Evolutionary conservation across 495 filamentous ascomycete species (phyloP).

Genomic region (Lepidopterella palustris): DNA sequence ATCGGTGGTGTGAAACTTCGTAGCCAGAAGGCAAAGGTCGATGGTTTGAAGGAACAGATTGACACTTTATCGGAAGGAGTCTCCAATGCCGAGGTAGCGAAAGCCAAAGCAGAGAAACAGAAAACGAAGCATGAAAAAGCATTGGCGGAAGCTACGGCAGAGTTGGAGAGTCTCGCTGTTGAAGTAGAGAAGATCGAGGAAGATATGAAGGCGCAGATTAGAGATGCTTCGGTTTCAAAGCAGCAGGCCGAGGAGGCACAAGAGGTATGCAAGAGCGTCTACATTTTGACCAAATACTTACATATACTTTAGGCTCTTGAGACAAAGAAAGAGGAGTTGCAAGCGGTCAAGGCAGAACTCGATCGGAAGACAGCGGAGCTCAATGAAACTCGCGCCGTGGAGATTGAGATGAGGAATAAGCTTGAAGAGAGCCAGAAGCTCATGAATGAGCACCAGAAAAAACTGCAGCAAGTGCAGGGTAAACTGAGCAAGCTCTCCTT

Average conservation of each 20-base stretch:
- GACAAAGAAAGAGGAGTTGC: constrained; percentile 72
- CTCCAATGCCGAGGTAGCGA: constrained; percentile 75
- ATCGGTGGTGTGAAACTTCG: constrained; percentile 88
- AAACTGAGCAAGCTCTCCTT: constrained; percentile 74
- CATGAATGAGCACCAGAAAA: constrained; percentile 78
- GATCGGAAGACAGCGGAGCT: constrained; percentile 81
- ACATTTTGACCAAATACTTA: not conserved
- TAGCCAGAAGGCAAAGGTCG: constrained; percentile 88
- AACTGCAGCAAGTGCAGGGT: constrained; percentile 76
- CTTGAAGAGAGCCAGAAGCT: constrained; percentile 93
- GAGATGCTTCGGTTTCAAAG: constrained; percentile 63
- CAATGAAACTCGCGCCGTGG: constrained; percentile 80
- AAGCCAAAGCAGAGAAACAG: constrained; percentile 87
- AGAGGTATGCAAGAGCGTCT: constrained; percentile 42
- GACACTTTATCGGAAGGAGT: constrained; percentile 70
- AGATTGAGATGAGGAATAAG: constrained; percentile 98
- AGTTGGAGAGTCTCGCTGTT: constrained; percentile 60
- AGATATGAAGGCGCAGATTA: constrained; percentile 69
- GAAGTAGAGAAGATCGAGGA: constrained; percentile 70
- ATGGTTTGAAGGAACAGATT: constrained; percentile 81
- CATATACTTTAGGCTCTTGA: constrained; percentile 50
- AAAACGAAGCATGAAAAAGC: constrained; percentile 81
- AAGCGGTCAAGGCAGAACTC: constrained; percentile 71
- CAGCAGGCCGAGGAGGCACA: constrained; percentile 79
- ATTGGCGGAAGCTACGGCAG: constrained; percentile 62